Evolutionary conservation across 768 basidiomycete species (phyloP).

Genomic region (Pulveroboletus sp.): DNA sequence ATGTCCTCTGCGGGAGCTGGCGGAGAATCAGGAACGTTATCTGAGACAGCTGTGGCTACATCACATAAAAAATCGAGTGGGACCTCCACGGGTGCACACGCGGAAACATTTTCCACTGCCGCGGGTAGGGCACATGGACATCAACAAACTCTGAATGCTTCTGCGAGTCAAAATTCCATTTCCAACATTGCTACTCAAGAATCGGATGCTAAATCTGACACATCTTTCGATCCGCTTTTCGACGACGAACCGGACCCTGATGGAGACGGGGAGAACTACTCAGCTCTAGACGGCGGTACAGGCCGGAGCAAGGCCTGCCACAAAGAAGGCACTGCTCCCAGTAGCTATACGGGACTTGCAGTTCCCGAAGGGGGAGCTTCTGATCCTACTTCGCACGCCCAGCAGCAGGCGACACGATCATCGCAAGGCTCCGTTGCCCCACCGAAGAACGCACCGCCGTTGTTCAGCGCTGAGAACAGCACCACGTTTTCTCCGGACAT

Average conservation of each 20-base stretch:
- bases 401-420: constrained; percentile 25
- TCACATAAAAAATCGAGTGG: constrained; percentile 11
- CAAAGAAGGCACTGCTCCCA: constrained; percentile 11
- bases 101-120: constrained; percentile 18
- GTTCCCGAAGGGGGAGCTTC: constrained; percentile 27
- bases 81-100: constrained; percentile 17
- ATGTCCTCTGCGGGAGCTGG: constrained; percentile 22
- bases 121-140: constrained; percentile 18
- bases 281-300: constrained; percentile 15
- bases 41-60: constrained; percentile 7
- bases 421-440: constrained; percentile 40
- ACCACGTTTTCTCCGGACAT: constrained; percentile 72
- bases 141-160: constrained; percentile 14
- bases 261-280: constrained; percentile 34
- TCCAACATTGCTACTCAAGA: constrained; percentile 30
- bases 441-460: constrained; percentile 72
- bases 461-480: constrained; percentile 59
- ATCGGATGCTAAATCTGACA: constrained; percentile 69
- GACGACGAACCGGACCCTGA: constrained; percentile 75
- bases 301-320: constrained; percentile 14
- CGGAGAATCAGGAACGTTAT: constrained; percentile 17
- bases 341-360: constrained; percentile 19
- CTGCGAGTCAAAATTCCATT: constrained; percentile 22
- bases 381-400: constrained; percentile 20
- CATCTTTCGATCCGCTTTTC: constrained; percentile 85